Conservation (phyloP, 345 rosid species). For the Dimocarpus longan region DNA sequence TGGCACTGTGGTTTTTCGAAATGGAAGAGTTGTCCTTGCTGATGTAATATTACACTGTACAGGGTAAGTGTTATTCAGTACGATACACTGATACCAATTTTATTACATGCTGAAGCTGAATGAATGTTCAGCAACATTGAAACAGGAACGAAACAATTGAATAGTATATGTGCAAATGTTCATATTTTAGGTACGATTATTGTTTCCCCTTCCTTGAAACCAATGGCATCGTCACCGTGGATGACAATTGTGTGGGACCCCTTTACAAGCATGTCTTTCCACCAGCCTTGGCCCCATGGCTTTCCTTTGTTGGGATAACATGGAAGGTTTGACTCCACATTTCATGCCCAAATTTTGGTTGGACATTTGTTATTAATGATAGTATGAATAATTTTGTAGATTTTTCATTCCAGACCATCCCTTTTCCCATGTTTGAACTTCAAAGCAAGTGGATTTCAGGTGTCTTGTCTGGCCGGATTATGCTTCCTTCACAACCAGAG, state of each 20-base stretch:
- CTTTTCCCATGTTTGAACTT: conserved; percentile 64
- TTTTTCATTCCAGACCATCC: conserved; percentile 45
- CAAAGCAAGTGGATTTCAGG: conserved; percentile 95
- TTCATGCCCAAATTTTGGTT: neutral
- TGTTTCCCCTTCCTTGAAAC: conserved; percentile 85
- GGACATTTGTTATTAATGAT: conserved; percentile 1
- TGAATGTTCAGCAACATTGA: neutral
- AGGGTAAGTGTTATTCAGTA: conserved; percentile 43
- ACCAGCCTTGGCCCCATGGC: conserved; percentile 69
- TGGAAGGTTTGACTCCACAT: conserved; percentile 51
- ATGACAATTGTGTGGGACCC: conserved; percentile 81
- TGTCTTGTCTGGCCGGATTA: conserved; percentile 65
- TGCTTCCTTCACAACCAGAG: conserved; percentile 61
- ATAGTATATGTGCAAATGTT: neutral
- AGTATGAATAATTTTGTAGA: neutral
- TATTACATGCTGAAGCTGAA: neutral
- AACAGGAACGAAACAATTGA: neutral
- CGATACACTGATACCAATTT: neutral
- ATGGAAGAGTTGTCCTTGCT: conserved; percentile 47
- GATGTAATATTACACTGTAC: conserved; percentile 83
- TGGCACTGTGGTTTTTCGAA: conserved; percentile 64
- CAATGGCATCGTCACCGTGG: conserved; percentile 60
- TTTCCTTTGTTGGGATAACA: conserved; percentile 84
- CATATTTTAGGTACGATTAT: conserved; percentile 63
- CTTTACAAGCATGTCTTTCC: conserved; percentile 80